Conservation (phyloP, 2,329 filamentous ascomycete genomes). For the Camptophora hylomeconis region DNA sequence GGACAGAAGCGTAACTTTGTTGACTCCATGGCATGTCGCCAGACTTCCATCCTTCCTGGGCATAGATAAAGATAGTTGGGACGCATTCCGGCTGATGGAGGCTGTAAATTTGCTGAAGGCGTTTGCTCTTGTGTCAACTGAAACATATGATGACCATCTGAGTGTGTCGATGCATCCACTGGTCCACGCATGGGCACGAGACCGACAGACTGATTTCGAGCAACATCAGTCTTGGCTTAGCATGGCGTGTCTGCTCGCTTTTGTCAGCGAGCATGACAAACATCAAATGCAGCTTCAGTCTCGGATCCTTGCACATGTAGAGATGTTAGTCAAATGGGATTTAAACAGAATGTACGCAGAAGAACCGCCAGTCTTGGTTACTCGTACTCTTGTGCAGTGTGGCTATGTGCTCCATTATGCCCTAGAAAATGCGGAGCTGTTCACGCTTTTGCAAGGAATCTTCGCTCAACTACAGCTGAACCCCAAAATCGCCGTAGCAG, state of each 20-base stretch:
- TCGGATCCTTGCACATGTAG: too few relatives aligned
- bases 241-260: conserved; percentile 10
- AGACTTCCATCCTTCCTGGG: conserved; percentile 13
- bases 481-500: too few relatives aligned
- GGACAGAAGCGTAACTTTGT: conserved; percentile 2
- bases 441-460: neutral
- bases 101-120: conserved; percentile 19
- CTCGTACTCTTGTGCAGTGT: conserved; percentile 4
- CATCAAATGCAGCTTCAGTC: too few relatives aligned
- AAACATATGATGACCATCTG: conserved; percentile 5
- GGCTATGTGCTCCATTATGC: conserved; percentile 2
- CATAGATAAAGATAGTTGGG: conserved; percentile 17
- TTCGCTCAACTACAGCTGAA: conserved; percentile 1
- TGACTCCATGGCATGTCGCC: conserved; percentile 12
- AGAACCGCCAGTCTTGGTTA: conserved; percentile 2
- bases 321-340: conserved; percentile 5
- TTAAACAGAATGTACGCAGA: conserved; percentile 2
- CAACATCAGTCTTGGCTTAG: conserved; percentile 17
- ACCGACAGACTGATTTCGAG: conserved; percentile 15
- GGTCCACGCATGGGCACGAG: conserved; percentile 24
- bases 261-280: too few relatives aligned
- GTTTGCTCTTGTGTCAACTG: conserved; percentile 18
- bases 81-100: conserved; percentile 18
- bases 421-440: conserved; percentile 3
- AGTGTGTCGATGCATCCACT: conserved; percentile 24